Base-by-base conservation (phyloP, 768 basidiomycete species). In the Termitomyces sp. region DNA sequence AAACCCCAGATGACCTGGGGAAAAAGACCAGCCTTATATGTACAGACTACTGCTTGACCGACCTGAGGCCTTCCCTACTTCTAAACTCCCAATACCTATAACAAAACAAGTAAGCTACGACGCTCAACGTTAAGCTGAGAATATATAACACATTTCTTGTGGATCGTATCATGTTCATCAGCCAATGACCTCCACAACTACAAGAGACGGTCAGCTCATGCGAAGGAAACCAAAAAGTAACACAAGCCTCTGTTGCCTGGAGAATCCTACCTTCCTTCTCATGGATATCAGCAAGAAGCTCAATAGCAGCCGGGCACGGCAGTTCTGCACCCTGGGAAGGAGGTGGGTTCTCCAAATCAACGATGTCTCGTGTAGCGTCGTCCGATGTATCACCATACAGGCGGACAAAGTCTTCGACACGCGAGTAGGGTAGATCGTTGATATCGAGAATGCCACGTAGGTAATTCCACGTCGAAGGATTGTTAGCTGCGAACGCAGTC, bases 381-480 rank as follows among this genome's bases (percentile, higher is more conserved):
- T n/a, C n/a, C n/a, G n/a, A n/a, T n/a, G n/a, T n/a, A n/a, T n/a
- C n/a, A n/a, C n/a, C n/a, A n/a, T n/a, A n/a, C n/a, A n/a, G n/a
- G n/a, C n/a, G n/a, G n/a, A n/a, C n/a, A n/a, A n/a, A n/a, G n/a
- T n/a, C n/a, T n/a, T n/a, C n/a, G n/a, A n/a, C n/a, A n/a, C n/a
- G n/a, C n/a, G n/a, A n/a, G n/a, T n/a, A n/a, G n/a, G n/a, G n/a
- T n/a, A n/a, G n/a, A n/a, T n/a, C n/a, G n/a, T n/a, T n/a, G n/a
- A n/a, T n/a, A n/a, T n/a, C n/a, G n/a, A n/a, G n/a, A n/a, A n/a
- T n/a, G n/a, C n/a, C n/a, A n/a, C n/a, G n/a, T n/a, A n/a, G n/a
- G n/a, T n/a, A 99, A 70, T 97, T 97, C 97, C 97, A 99, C 0
- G 93, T 90, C 0, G 94, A 96, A 0, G 87, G 81, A 64, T 99